Conservation (phyloP, 305 asterid genomes). For the Fraxinus velutina region DNA sequence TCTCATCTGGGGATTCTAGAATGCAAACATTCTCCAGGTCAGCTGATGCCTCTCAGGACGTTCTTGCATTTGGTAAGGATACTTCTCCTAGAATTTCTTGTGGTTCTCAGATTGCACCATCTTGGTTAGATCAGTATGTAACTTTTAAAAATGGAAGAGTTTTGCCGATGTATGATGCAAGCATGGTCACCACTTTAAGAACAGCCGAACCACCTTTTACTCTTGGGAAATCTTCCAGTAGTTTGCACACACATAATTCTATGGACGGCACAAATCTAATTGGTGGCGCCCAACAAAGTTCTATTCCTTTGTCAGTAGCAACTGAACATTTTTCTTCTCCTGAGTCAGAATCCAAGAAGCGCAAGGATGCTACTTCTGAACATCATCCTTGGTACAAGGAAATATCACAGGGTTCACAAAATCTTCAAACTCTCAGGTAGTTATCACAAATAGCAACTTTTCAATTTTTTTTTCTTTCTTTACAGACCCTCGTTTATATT, state of each 20-base stretch:
- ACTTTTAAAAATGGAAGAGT: slow-evolving; percentile 48
- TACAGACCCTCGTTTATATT: neutral
- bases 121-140: slow-evolving; percentile 65
- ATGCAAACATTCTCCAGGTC: slow-evolving; percentile 35
- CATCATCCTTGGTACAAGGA: slow-evolving; percentile 65
- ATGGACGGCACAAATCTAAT: slow-evolving; percentile 44
- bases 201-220: slow-evolving; percentile 38
- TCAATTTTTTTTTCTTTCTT: neutral
- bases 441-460: slow-evolving; percentile 7
- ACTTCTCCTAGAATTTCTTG: slow-evolving; percentile 35
- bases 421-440: slow-evolving; percentile 55
- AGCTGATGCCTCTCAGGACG: slow-evolving; percentile 39
- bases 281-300: slow-evolving; percentile 30
- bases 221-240: slow-evolving; percentile 41
- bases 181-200: slow-evolving; percentile 30
- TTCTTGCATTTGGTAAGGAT: slow-evolving; percentile 32
- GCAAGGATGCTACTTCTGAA: slow-evolving; percentile 54
- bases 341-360: slow-evolving; percentile 53
- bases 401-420: slow-evolving; percentile 45
- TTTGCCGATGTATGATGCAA: slow-evolving; percentile 38
- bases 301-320: slow-evolving; percentile 33
- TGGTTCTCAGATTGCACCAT: slow-evolving; percentile 62
- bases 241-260: slow-evolving; percentile 34
- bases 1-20: slow-evolving; percentile 45
- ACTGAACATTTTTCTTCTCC: slow-evolving; percentile 43